Percentiles rank a stretch among this genome's conserved stretches.
These are phyloP conservation scores for Vitis hybrid DNA, from an alignment of 177 flowering plant genomes.

Conservation along the genomic window DNA sequence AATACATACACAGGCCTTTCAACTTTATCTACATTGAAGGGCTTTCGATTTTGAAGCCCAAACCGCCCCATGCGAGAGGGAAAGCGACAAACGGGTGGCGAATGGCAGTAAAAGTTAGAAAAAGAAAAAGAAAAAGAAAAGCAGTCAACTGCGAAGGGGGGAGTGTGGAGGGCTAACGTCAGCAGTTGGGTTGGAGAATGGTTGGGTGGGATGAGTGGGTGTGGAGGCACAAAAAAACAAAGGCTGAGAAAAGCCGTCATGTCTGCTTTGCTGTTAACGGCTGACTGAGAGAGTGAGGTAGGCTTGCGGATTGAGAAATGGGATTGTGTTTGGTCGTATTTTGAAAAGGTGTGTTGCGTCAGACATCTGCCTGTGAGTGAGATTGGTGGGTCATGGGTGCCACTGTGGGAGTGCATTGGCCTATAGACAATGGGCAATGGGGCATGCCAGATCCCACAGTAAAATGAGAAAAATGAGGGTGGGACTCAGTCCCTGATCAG, in stretches of 20 bases:
- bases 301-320: not conserved
- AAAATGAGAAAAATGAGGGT: too few species aligned
- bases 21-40: not conserved
- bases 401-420: constrained; percentile 6
- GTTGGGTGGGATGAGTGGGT: not conserved
- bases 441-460: too few species aligned
- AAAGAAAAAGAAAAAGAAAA: constrained; percentile 4
- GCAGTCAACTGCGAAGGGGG: constrained; percentile 19
- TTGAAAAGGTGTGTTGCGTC: constrained; percentile 20
- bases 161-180: constrained; percentile 20
- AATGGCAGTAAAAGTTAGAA: not conserved
- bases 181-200: constrained; percentile 3
- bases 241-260: constrained; percentile 32
- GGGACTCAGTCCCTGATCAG: too few species aligned
- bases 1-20: constrained; percentile 6
- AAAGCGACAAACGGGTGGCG: constrained; percentile 12
- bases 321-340: not conserved
- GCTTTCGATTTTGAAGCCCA: not conserved
- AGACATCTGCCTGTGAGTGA: constrained; percentile 9
- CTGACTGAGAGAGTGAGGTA: not conserved
- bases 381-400: constrained; percentile 2
- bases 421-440: constrained; percentile 10
- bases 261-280: constrained; percentile 24
- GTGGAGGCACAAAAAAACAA: constrained; percentile 12
- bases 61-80: not conserved